phyloP scores from a whole-genome alignment of 2,329 filamentous ascomycete species.

The Trichoderma lentiforme region DNA sequence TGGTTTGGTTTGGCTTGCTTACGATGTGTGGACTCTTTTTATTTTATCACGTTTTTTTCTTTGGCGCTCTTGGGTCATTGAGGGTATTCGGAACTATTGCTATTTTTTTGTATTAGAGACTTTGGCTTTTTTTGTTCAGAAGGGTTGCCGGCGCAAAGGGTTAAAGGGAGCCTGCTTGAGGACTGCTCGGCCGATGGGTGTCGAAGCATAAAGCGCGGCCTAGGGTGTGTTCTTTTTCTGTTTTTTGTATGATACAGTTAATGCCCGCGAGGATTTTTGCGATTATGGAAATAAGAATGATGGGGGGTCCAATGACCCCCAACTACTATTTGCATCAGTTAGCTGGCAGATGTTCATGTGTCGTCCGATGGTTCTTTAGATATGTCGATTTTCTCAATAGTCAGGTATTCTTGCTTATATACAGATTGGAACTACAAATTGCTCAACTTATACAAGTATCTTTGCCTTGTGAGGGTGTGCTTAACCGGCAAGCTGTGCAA shows the following conservation, averaged over 20 bases:
- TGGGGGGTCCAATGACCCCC: neutral
- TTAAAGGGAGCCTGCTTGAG: slow-evolving; percentile 12
- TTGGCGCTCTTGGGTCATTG: slow-evolving; percentile 2
- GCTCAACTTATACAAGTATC: neutral
- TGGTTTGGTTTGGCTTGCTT: slow-evolving; percentile 5
- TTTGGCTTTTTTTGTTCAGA: slow-evolving; percentile 7
- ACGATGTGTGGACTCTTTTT: neutral
- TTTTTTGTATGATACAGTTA: slow-evolving; percentile 18
- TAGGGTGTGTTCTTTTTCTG: neutral
- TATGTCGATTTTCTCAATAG: neutral
- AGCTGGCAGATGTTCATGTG: neutral
- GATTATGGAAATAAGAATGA: slow-evolving; percentile 9
- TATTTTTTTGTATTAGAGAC: slow-evolving; percentile 11
- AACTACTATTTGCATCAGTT: neutral
- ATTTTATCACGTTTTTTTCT: neutral
- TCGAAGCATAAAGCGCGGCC: slow-evolving; percentile 17
- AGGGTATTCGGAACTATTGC: slow-evolving; percentile 5
- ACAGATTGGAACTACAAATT: neutral
- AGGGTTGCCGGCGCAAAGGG: slow-evolving; percentile 14
- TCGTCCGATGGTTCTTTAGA: neutral
- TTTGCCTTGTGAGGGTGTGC: neutral
- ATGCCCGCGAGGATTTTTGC: slow-evolving; percentile 11
- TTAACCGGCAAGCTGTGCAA: neutral
- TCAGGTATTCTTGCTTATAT: neutral
- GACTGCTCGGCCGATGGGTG: slow-evolving; percentile 11